Evolutionary conservation across 1,284 basidiomycete genomes (phyloP), one percentile per base, ranked within the genome.

Genomic region (Tilletia setariae): DNA sequence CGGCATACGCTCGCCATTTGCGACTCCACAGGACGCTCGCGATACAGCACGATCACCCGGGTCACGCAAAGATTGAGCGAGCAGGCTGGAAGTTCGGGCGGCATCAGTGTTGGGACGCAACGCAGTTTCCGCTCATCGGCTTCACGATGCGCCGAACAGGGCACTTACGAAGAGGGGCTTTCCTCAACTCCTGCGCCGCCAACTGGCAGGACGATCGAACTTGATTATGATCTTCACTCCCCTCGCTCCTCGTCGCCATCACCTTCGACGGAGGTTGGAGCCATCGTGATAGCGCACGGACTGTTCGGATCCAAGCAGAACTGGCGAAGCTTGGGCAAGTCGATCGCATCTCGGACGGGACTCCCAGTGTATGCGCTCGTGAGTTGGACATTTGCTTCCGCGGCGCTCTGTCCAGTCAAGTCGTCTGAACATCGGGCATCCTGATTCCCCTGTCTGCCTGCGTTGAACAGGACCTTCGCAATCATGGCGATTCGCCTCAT

Each of bases 401-500:
- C 28, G 35, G 35, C 11, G 35, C 35, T 40, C 35, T 40, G 6
- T 40, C 35, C 4, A 40, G 35, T 40, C 35, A 11, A 40, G 35
- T 40, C 11, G 35, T 40, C 35, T 40, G 35, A 40, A 11, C 11
- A 40, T 11, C 11, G n/a, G n/a, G n/a, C n/a, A n/a, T n/a, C n/a
- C n/a, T n/a, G n/a, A 4, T 40, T 40, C 35, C 35, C 35, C 35
- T 40, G 2, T 61, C 25, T 61, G 53, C 7, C 32, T 28, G n/a
- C 8, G 25, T 43, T 21, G 32, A 62, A 47, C 71, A 91, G 90
- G 92, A 94, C 81, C 84, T 94, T 13, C 86, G 92, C 19, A 94
- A 94, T 74, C 92, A 93, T 76, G 92, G 92, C 2, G 83, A 86
- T 7, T 92, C 91, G 0, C 90, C 91, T 0, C 91, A 91, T 79